Evolutionary conservation across 2,329 filamentous ascomycete species (phyloP).

Genomic region (Pyrenophora teres): DNA sequence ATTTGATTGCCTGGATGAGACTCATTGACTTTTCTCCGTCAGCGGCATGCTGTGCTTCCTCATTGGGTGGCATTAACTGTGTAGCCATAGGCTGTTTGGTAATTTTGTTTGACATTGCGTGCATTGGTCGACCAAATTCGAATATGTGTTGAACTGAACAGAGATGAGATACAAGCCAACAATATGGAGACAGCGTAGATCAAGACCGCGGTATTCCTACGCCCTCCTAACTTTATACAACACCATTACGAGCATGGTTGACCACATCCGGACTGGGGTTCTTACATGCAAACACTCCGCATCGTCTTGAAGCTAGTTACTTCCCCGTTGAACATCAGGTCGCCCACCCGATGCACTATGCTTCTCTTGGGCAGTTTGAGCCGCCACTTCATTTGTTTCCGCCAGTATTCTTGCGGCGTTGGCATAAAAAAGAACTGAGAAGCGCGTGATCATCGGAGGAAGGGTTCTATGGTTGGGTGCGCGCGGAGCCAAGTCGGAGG

Average conservation of each 20-base stretch:
- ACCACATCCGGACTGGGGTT: conserved; percentile 17
- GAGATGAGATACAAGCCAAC: too few species aligned
- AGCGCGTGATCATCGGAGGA: not conserved
- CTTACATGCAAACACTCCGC: not conserved
- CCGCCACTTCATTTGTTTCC: not conserved
- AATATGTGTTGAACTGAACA: too few species aligned
- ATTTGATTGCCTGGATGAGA: conserved; percentile 72
- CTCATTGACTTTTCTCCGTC: conserved; percentile 54
- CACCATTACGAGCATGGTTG: conserved; percentile 14
- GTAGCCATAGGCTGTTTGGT: conserved; percentile 15
- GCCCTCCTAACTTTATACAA: conserved; percentile 16
- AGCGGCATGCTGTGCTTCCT: conserved; percentile 46
- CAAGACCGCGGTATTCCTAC: not conserved
- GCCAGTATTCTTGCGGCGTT: not conserved
- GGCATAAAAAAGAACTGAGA: not conserved
- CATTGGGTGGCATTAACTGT: conserved; percentile 24
- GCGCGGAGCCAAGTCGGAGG: conserved; percentile 12
- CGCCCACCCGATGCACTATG: not conserved
- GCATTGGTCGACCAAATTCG: too few species aligned
- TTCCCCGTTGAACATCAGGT: too few species aligned
- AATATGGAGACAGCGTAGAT: not conserved
- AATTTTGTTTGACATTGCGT: conserved; percentile 16
- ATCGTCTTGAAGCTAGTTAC: too few species aligned
- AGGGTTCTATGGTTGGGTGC: not conserved
- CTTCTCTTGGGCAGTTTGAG: not conserved